Percentiles rank a stretch among this genome's conserved stretches.
These are phyloP conservation scores for Hevea brasiliensis DNA, from an alignment of 345 rosid species.

Conservation along the genomic window DNA sequence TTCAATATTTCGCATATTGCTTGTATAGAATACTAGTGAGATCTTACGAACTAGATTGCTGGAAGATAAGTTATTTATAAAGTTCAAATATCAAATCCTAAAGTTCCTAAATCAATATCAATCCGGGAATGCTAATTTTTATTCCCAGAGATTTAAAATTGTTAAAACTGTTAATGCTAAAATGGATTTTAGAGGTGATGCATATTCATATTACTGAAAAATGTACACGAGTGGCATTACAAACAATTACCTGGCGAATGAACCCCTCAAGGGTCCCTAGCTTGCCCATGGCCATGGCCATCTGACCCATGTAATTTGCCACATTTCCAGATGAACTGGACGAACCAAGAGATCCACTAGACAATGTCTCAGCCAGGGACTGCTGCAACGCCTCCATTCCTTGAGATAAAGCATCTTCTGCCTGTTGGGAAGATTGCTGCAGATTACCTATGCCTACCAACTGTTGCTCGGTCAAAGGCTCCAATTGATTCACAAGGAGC, in stretches of 20 bases:
- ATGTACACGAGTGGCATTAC: neutral
- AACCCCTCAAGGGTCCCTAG: constrained; percentile 96
- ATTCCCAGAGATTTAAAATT: neutral
- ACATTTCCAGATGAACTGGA: constrained; percentile 85
- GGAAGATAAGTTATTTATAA: neutral
- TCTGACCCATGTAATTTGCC: constrained; percentile 98
- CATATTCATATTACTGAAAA: too few relatives aligned
- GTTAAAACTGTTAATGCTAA: neutral
- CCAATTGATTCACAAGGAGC: constrained; percentile 88
- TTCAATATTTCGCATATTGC: neutral
- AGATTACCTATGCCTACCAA: constrained; percentile 64
- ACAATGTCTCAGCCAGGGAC: constrained; percentile 86
- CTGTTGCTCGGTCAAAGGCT: constrained; percentile 97
- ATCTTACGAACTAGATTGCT: neutral
- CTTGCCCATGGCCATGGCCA: constrained; percentile 99
- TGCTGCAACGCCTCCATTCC: constrained; percentile 99
- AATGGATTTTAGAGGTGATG: too few relatives aligned
- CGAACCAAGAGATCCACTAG: constrained; percentile 80
- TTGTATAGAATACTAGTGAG: neutral
- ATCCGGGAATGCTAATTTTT: neutral
- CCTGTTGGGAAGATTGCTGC: constrained; percentile 98
- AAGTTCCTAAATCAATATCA: neutral
- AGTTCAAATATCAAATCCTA: neutral
- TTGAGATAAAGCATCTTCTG: constrained; percentile 98
- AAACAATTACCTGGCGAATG: constrained; percentile 74